Conservation (phyloP, 768 basidiomycete genomes). For the Lentinus brumalis region DNA sequence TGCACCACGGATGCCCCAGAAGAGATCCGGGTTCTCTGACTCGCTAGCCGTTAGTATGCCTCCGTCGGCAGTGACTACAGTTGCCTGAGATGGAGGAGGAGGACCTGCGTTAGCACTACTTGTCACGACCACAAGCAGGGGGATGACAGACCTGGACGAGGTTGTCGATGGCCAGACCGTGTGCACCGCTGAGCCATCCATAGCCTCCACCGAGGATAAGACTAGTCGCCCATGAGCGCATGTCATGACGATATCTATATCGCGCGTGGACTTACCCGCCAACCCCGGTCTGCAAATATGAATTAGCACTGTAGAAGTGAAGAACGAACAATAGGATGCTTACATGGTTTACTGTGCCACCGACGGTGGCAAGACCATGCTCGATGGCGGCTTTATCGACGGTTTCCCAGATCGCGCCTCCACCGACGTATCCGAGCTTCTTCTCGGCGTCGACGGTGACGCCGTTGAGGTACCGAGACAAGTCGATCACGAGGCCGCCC, state of each 20-base stretch:
- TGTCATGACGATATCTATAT: neutral
- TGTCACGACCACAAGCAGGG: too few species aligned
- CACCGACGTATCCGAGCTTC: conserved; percentile 44
- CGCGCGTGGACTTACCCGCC: conserved; percentile 40
- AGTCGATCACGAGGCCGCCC: conserved; percentile 52
- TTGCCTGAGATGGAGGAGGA: conserved; percentile 33
- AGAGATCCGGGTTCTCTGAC: conserved; percentile 42
- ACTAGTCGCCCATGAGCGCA: neutral
- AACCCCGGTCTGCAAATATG: conserved; percentile 44
- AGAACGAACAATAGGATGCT: conserved; percentile 10
- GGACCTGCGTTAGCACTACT: too few species aligned
- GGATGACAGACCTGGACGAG: conserved; percentile 32
- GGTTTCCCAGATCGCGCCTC: conserved; percentile 48
- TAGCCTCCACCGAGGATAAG: conserved; percentile 57
- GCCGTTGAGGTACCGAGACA: conserved; percentile 43
- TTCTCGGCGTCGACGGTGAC: conserved; percentile 42
- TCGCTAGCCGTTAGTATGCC: conserved; percentile 34
- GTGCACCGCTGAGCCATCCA: conserved; percentile 47
- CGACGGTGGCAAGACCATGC: conserved; percentile 51
- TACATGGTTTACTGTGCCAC: conserved; percentile 52
- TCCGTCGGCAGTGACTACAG: conserved; percentile 48
- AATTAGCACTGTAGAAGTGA: too few species aligned
- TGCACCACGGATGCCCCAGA: conserved; percentile 55
- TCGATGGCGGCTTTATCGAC: conserved; percentile 47
- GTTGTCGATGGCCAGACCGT: conserved; percentile 52